Evolutionary conservation across 176 grass and related monocot species (phyloP).

Genomic region (Elaeis guineensis): DNA sequence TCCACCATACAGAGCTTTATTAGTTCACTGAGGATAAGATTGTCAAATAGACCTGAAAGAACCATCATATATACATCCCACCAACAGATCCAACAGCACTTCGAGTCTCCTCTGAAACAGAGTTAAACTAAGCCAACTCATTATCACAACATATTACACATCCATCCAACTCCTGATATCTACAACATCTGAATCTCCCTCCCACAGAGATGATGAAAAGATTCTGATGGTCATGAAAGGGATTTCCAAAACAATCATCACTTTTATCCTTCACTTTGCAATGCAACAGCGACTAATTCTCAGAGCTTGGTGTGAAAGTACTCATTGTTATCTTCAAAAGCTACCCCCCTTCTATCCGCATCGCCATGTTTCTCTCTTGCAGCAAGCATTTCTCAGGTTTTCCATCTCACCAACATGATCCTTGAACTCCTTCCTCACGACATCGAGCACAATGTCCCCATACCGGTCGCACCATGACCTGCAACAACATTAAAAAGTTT

Average conservation of each 20-base stretch:
- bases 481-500: neutral
- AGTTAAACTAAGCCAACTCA: no score
- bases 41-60: no score
- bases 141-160: no score
- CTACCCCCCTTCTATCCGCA: conserved; percentile 29
- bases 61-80: no score
- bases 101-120: no score
- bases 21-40: no score
- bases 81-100: no score
- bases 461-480: conserved; percentile 80
- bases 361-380: neutral
- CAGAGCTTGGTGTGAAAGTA: conserved; percentile 53
- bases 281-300: neutral
- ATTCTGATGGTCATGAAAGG: conserved; percentile 43
- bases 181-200: no score
- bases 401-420: conserved; percentile 64
- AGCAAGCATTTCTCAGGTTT: conserved; percentile 20
- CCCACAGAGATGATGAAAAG: neutral
- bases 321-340: conserved; percentile 49
- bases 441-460: conserved; percentile 52
- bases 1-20: no score
- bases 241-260: conserved; percentile 40
- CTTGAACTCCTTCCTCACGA: conserved; percentile 61
- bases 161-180: no score
- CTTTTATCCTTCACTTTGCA: conserved; percentile 24